phyloP scores from a whole-genome alignment of 2,329 filamentous ascomycete species.

The Diplodia seriata region DNA sequence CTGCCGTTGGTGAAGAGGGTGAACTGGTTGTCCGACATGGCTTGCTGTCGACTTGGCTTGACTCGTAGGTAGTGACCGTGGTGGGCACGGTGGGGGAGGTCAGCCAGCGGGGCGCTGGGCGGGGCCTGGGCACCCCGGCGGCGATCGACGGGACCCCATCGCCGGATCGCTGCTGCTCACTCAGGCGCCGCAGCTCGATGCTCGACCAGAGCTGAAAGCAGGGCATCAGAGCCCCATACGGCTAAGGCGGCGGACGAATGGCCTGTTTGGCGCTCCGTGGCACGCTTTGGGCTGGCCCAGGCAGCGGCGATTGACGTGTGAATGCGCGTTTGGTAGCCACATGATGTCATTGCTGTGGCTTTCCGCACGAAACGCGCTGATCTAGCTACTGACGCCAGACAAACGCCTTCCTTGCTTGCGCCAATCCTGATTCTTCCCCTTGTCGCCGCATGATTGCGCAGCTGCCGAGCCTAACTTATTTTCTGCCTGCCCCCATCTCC shows the following conservation, averaged over 20 bases:
- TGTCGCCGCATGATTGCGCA: background rate
- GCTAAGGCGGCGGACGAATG: background rate
- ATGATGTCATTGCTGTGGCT: conserved; percentile 30
- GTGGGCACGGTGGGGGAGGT: background rate
- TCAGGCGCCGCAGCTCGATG: too few relatives aligned
- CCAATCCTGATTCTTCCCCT: conserved; percentile 16
- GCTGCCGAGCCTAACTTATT: background rate
- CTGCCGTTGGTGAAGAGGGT: conserved; percentile 57
- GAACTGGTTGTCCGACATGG: conserved; percentile 52
- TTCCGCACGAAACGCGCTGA: conserved; percentile 11
- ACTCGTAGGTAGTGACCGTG: conserved; percentile 6
- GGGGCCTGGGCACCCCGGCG: conserved; percentile 20
- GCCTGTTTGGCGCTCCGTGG: conserved; percentile 3
- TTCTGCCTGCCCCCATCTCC: background rate
- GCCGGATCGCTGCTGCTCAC: conserved; percentile 5
- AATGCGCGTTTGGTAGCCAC: conserved; percentile 20
- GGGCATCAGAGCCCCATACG: background rate
- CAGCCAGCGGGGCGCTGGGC: conserved; percentile 6
- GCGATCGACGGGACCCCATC: conserved; percentile 20
- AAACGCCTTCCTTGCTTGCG: conserved; percentile 20
- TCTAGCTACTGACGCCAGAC: background rate
- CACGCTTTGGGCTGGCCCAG: background rate
- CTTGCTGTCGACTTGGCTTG: conserved; percentile 7
- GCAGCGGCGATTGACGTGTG: conserved; percentile 12
- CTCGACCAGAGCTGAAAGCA: too few relatives aligned